Evolutionary conservation across 441 rosid genomes (phyloP).

Genomic region (Arabidopsis lyrata): DNA sequence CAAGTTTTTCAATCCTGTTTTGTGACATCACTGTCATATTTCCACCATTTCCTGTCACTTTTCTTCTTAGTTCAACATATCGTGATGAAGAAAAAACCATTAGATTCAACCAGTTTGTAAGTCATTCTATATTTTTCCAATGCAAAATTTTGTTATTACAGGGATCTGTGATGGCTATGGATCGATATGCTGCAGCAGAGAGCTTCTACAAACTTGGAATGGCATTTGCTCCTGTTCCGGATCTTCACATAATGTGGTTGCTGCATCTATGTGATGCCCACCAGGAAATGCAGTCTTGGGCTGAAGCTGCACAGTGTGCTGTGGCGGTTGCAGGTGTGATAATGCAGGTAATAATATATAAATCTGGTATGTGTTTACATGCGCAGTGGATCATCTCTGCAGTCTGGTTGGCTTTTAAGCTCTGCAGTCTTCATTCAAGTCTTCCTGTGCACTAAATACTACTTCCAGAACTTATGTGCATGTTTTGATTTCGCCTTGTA

Average conservation of each 20-base stretch:
- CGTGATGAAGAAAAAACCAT: conserved; percentile 2
- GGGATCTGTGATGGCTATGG: conserved; percentile 87
- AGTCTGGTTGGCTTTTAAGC: conserved; percentile 14
- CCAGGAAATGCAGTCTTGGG: conserved; percentile 99
- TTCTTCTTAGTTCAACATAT: conserved; percentile 13
- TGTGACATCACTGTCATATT: conserved; percentile 4
- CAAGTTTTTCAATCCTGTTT: conserved; percentile 15
- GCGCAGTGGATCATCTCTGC: conserved; percentile 22
- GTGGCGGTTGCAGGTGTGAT: conserved; percentile 99
- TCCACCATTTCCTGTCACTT: conserved; percentile 6
- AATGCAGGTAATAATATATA: conserved; percentile 79
- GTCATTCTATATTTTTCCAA: conserved; percentile 31
- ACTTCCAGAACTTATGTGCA: conserved; percentile 11
- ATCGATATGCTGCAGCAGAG: conserved; percentile 98
- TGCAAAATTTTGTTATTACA: conserved; percentile 42
- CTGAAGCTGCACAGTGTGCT: conserved; percentile 99
- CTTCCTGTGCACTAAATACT: conserved; percentile 3
- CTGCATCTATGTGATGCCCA: conserved; percentile 99
- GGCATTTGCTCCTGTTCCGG: conserved; percentile 99
- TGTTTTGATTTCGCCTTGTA: conserved; percentile 38
- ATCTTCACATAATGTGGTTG: conserved; percentile 99
- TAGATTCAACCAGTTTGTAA: conserved; percentile 15
- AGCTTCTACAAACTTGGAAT: conserved; percentile 97
- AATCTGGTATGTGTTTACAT: conserved; percentile 13
- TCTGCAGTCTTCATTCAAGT: conserved; percentile 7